phyloP scores from a whole-genome alignment of 176 grass and related monocot genomes.

The Avena atlantica region DNA sequence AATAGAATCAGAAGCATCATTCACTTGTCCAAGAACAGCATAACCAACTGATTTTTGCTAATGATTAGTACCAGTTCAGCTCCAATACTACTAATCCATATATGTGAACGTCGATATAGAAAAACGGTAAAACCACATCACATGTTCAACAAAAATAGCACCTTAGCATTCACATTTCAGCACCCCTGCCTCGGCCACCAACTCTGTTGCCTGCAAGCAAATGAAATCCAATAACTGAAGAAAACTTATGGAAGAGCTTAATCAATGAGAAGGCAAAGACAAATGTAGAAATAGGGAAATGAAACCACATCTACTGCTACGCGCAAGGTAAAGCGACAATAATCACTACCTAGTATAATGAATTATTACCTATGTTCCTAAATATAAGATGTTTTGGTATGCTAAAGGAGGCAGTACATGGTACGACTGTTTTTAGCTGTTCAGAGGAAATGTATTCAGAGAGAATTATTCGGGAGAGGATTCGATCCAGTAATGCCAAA shows the following conservation, averaged over 20 bases:
- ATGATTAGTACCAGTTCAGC: not conserved
- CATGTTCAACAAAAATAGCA: not conserved
- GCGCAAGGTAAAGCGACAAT: not conserved
- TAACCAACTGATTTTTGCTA: not conserved
- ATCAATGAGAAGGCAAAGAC: not conserved
- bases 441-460: not conserved
- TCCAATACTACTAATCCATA: not conserved
- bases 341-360: not conserved
- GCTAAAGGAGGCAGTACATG: not conserved
- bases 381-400: no score
- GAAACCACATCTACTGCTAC: not conserved
- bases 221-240: not conserved
- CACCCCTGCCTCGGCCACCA: not conserved
- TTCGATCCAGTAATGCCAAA: not conserved
- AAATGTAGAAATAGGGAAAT: not conserved
- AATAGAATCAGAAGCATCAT: not conserved
- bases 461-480: not conserved
- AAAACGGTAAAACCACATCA: not conserved
- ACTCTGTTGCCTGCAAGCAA: not conserved
- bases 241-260: not conserved
- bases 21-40: not conserved
- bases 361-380: not conserved
- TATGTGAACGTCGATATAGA: not conserved
- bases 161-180: constrained; percentile 6
- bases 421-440: not conserved